phyloP scores from a whole-genome alignment of 768 basidiomycete species.

The Sistotremastrum suecicum region DNA sequence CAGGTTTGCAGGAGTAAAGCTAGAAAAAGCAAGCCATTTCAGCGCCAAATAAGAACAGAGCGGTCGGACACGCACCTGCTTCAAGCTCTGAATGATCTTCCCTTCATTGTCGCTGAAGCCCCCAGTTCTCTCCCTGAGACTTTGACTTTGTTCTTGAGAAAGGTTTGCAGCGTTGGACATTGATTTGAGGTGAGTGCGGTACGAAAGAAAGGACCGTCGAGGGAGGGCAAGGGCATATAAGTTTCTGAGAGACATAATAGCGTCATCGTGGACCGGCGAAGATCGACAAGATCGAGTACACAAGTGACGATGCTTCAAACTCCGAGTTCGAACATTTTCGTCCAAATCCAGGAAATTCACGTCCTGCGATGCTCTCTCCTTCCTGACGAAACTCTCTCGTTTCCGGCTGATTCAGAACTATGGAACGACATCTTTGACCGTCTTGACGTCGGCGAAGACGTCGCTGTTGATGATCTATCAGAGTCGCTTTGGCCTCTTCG shows the following conservation, averaged over 20 bases:
- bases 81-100: slow-evolving; percentile 25
- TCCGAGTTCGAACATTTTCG: neutral
- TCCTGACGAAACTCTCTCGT: slow-evolving; percentile 38
- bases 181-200: neutral
- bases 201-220: neutral
- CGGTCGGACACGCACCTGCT: slow-evolving; percentile 18
- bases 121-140: slow-evolving; percentile 21
- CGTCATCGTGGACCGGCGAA: neutral
- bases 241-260: neutral
- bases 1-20: slow-evolving; percentile 27
- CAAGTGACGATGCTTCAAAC: neutral
- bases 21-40: slow-evolving; percentile 2
- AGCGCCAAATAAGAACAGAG: slow-evolving; percentile 2
- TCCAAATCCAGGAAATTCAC: slow-evolving; percentile 37
- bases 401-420: slow-evolving; percentile 23
- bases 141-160: slow-evolving; percentile 22
- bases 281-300: neutral
- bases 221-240: neutral
- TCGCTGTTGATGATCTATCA: slow-evolving; percentile 1
- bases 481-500: slow-evolving; percentile 14
- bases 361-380: slow-evolving; percentile 50
- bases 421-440: slow-evolving; percentile 19
- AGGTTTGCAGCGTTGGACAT: slow-evolving; percentile 26
- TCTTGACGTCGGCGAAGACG: slow-evolving; percentile 6
- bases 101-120: slow-evolving; percentile 18